phyloP scores from a whole-genome alignment of 1,284 basidiomycete species.

The Cryptococcus sp. region DNA sequence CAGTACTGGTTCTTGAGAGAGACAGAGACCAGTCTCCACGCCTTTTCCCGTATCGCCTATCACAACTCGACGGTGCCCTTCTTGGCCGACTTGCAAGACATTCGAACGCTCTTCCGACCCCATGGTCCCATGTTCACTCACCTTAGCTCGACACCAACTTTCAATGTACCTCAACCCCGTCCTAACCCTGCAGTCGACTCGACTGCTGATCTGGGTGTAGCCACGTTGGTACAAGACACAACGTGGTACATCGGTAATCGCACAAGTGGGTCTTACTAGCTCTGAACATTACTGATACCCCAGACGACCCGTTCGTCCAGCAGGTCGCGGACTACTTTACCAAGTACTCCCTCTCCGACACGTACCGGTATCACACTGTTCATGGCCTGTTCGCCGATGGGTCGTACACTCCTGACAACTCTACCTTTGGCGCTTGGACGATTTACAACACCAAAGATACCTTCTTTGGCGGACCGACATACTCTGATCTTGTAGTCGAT shows the following conservation, averaged over 20 bases:
- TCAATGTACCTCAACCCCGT: slow-evolving; percentile 26
- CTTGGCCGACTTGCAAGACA: slow-evolving; percentile 10
- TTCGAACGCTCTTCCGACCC: slow-evolving; percentile 29
- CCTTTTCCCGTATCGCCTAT: slow-evolving; percentile 30
- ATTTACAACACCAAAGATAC: slow-evolving; percentile 41
- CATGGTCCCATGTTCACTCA: slow-evolving; percentile 20
- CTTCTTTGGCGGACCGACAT: slow-evolving; percentile 36
- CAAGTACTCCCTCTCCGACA: slow-evolving; percentile 23
- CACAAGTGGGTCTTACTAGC: slow-evolving; percentile 12
- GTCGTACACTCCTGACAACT: slow-evolving; percentile 23
- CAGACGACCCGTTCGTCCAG: neutral
- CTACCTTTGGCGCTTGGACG: slow-evolving; percentile 38
- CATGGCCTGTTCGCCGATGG: slow-evolving; percentile 44
- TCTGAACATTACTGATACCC: slow-evolving; percentile 3
- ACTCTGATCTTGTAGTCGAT: slow-evolving; percentile 40
- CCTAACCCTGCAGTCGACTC: slow-evolving; percentile 24
- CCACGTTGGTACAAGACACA: slow-evolving; percentile 38
- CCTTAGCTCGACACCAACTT: slow-evolving; percentile 26
- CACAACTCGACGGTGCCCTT: slow-evolving; percentile 15
- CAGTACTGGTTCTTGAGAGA: slow-evolving; percentile 41
- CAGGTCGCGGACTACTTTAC: slow-evolving; percentile 39
- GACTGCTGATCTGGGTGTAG: slow-evolving; percentile 7
- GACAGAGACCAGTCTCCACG: slow-evolving; percentile 34
- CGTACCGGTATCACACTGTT: slow-evolving; percentile 20
- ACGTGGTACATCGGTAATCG: slow-evolving; percentile 39